A percentile compares a stretch with the other conserved stretches of the same genome.
These are phyloP conservation scores for Leptodermis oblonga DNA, from an alignment of 257 asterid species.

Conservation along the genomic window DNA sequence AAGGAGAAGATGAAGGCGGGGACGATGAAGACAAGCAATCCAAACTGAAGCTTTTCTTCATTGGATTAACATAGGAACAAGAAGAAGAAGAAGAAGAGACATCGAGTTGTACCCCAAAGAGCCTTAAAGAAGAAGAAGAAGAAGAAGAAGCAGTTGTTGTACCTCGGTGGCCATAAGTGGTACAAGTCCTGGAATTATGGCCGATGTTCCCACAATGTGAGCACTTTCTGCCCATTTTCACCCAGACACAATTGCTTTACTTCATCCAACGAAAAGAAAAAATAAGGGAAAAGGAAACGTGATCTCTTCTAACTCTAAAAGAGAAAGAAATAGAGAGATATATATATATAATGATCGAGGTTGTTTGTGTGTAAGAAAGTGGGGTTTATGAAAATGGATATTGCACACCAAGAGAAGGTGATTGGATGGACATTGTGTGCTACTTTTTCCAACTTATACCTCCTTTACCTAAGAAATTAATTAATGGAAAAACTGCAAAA, in stretches of 20 bases:
- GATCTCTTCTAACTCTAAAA: too few relatives aligned
- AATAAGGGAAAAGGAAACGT: constrained; percentile 18
- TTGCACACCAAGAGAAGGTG: constrained; percentile 37
- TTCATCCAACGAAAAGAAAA: constrained; percentile 12
- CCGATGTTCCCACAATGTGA: constrained; percentile 84
- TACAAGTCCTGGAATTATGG: constrained; percentile 88
- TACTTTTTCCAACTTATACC: constrained; percentile 35
- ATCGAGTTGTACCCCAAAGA: constrained; percentile 74
- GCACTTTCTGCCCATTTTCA: constrained; percentile 81
- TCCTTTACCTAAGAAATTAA: constrained; percentile 12
- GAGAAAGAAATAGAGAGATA: constrained; percentile 6
- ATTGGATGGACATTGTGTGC: constrained; percentile 39
- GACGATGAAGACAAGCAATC: constrained; percentile 44
- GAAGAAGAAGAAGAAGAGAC: constrained; percentile 24
- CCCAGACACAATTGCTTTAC: constrained; percentile 5
- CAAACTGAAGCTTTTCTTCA: constrained; percentile 73
- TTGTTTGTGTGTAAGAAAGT: constrained; percentile 23
- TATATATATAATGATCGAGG: constrained; percentile 21
- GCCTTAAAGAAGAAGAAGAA: constrained; percentile 26
- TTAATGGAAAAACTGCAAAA: too few relatives aligned
- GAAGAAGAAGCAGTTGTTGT: background rate
- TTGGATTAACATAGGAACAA: constrained; percentile 15
- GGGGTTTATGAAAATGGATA: constrained; percentile 39
- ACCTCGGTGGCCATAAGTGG: constrained; percentile 17
- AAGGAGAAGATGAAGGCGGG: constrained; percentile 36